Evolutionary conservation across 2,329 filamentous ascomycete species (phyloP).

Genomic region (Diaporthe sp.): DNA sequence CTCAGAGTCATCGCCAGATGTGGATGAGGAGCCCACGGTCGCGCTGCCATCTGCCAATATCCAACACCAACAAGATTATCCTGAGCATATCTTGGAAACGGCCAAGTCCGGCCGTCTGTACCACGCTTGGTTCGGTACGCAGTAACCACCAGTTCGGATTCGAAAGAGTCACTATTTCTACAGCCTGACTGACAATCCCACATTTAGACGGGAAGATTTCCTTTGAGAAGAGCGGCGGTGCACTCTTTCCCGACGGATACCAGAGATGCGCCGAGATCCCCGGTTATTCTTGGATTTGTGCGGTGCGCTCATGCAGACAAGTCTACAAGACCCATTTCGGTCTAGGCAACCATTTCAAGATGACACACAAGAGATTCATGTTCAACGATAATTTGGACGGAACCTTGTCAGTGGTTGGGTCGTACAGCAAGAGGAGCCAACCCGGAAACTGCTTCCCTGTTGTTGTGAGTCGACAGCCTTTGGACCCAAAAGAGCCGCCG

Average conservation of each 20-base stretch:
- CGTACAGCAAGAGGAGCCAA: slow-evolving; percentile 14
- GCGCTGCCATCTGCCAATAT: slow-evolving; percentile 26
- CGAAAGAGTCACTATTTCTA: not conserved
- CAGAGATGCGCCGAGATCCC: slow-evolving; percentile 5
- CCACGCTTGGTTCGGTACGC: slow-evolving; percentile 27
- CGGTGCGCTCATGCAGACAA: slow-evolving; percentile 35
- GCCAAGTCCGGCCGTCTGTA: slow-evolving; percentile 22
- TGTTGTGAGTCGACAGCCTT: slow-evolving; percentile 44
- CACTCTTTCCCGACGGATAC: slow-evolving; percentile 36
- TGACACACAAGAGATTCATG: slow-evolving; percentile 41
- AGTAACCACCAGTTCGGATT: not conserved
- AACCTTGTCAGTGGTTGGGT: slow-evolving; percentile 45
- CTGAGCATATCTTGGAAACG: slow-evolving; percentile 20
- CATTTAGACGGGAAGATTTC: not conserved
- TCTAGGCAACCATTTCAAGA: slow-evolving; percentile 34
- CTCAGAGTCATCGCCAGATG: slow-evolving; percentile 11
- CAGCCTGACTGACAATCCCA: not conserved
- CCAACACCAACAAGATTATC: slow-evolving; percentile 27
- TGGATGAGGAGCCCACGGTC: slow-evolving; percentile 28
- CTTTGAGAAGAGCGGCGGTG: slow-evolving; percentile 14
- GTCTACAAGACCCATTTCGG: slow-evolving; percentile 3
- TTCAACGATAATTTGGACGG: slow-evolving; percentile 51
- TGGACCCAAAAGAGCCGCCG: slow-evolving; percentile 38
- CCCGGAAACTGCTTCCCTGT: slow-evolving; percentile 37
- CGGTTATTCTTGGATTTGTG: slow-evolving; percentile 33